These are phyloP conservation scores for Retiboletus fuscus DNA, from an alignment of 1,284 basidiomycete species.

Conservation along the genomic window DNA sequence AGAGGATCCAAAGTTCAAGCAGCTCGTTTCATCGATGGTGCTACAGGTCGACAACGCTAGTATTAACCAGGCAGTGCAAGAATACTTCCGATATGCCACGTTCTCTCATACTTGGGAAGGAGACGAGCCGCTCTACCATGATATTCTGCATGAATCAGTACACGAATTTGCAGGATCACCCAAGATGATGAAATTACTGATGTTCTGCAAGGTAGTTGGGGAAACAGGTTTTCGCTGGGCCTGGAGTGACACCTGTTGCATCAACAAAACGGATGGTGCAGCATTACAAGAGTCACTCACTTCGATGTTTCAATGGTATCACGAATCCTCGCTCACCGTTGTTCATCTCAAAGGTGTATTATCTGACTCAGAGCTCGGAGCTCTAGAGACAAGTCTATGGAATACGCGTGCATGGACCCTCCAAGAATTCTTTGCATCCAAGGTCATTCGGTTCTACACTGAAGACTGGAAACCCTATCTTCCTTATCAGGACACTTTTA, in stretches of 20 bases:
- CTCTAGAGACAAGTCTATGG: slow-evolving; percentile 33
- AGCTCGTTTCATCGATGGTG: slow-evolving; percentile 33
- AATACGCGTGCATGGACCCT: slow-evolving; percentile 45
- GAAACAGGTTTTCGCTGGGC: slow-evolving; percentile 41
- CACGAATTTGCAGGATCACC: slow-evolving; percentile 25
- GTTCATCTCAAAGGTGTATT: slow-evolving; percentile 38
- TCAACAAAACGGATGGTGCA: slow-evolving; percentile 17
- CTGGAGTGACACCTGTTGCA: too few relatives aligned
- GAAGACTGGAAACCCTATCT: slow-evolving; percentile 39
- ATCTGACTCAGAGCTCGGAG: slow-evolving; percentile 16
- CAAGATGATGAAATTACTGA: slow-evolving; percentile 31
- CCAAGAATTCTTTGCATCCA: slow-evolving; percentile 43
- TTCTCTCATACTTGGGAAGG: slow-evolving; percentile 43
- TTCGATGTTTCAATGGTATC: slow-evolving; percentile 45
- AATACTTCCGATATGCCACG: slow-evolving; percentile 39
- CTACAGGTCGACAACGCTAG: slow-evolving; percentile 1
- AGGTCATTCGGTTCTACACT: slow-evolving; percentile 34
- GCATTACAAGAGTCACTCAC: slow-evolving; percentile 38
- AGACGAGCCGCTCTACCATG: slow-evolving; percentile 34
- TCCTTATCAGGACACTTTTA: slow-evolving; percentile 20
- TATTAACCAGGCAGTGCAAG: slow-evolving; percentile 25
- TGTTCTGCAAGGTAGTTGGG: slow-evolving; percentile 34
- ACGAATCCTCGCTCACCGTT: slow-evolving; percentile 38
- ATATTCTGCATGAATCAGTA: slow-evolving; percentile 27
- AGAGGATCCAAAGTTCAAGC: slow-evolving; percentile 31